Evolutionary conservation across 768 basidiomycete species (phyloP).

Genomic region (Gelatoporia subvermispora): DNA sequence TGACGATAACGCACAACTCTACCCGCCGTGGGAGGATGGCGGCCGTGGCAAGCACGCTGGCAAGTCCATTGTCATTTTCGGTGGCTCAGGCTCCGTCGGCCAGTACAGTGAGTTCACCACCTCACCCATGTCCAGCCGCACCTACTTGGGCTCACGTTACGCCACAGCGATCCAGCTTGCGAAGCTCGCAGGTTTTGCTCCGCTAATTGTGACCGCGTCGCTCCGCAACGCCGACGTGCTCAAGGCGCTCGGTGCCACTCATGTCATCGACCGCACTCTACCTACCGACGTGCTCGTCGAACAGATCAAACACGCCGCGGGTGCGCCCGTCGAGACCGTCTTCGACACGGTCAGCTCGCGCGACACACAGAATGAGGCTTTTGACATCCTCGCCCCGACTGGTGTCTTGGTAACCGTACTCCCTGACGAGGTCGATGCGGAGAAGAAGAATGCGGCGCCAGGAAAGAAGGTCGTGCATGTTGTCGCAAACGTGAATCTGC

Average conservation of each 20-base stretch:
- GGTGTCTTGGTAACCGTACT: slow-evolving; percentile 15
- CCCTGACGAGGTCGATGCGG: neutral
- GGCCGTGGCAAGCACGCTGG: slow-evolving; percentile 13
- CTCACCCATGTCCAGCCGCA: neutral
- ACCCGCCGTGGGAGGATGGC: slow-evolving; percentile 13
- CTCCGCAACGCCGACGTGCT: slow-evolving; percentile 17
- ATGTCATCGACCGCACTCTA: slow-evolving; percentile 23
- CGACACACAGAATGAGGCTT: slow-evolving; percentile 14
- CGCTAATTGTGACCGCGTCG: slow-evolving; percentile 25
- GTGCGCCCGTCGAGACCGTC: slow-evolving; percentile 6
- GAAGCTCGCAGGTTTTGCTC: slow-evolving; percentile 24
- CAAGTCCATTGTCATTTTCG: slow-evolving; percentile 20
- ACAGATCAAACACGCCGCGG: slow-evolving; percentile 11
- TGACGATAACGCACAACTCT: neutral
- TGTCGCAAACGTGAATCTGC: slow-evolving; percentile 7
- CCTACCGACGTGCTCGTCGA: slow-evolving; percentile 3
- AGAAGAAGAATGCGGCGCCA: too few species aligned
- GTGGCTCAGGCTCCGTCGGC: slow-evolving; percentile 23
- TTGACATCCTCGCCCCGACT: slow-evolving; percentile 14
- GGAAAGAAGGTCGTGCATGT: slow-evolving; percentile 12
- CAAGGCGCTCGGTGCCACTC: slow-evolving; percentile 21
- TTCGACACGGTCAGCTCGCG: slow-evolving; percentile 13
- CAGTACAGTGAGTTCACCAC: slow-evolving; percentile 15
- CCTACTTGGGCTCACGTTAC: neutral
- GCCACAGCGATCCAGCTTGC: slow-evolving; percentile 22